Base-by-base conservation (phyloP, 208 protist genomes). In the Herpetomonas samuelpessoai region DNA sequence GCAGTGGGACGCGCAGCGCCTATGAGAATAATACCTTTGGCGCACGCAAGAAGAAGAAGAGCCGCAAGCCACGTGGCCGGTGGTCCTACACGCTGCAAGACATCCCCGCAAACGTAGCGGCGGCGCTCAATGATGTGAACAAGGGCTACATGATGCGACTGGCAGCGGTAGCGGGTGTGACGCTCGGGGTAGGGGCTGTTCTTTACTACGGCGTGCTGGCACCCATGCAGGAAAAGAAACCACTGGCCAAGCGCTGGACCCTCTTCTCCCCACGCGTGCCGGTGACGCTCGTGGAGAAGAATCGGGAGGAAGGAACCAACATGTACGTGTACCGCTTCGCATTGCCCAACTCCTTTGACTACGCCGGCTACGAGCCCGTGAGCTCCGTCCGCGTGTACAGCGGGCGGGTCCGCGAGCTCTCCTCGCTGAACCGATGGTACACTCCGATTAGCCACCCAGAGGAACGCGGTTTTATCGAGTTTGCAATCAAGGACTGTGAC, bases 51-150 rank as follows among this genome's bases (percentile, higher is more conserved):
- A n/a, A n/a, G n/a, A n/a, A 18, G 19, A 19, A 27, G 47, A 26
- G 16, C 51, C 4, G 24, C 41, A 51, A 26, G 16, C 4, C 57
- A 3, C 45, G 10, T 29, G 24, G 48, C 14, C 71, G 83, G n/a
- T 94, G 88, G 88, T 94, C 88, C 38, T 94, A 77, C 62, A 56
- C 73, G 19, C 30, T 94, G 51, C 81, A 94, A 51, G 88, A 94
- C 62, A 60, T 83, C 27, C 88, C 88, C 0, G 54, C 21, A 21
- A 31, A 62, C 25, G 29, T 83, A 2, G 55, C 41, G 3, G 19
- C 46, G 0, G 30, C 71, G 3, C 52, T 92, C n/a, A 81, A 86
- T 52, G 80, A 91, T 62, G 74, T 91, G 22, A 80, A 91, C 72
- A 74, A 76, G 27, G 89, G 88, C 54, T 95, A 91, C 66, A 53